Conservation (phyloP, 805 yeast species). For the Candida krabiensis region DNA sequence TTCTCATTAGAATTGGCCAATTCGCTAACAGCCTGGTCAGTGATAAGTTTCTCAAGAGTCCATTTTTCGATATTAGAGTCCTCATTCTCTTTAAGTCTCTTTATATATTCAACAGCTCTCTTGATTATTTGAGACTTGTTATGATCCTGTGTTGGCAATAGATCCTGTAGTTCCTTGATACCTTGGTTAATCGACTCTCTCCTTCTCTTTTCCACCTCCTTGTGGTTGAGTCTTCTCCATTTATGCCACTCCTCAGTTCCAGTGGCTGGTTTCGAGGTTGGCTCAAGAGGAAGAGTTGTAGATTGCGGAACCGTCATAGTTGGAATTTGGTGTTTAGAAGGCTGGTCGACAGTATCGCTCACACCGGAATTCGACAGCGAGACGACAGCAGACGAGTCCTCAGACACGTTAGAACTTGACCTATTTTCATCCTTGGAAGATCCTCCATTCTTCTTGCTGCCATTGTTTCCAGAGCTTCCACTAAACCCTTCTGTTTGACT, state of each 20-base stretch:
- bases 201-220: slow-evolving; percentile 92
- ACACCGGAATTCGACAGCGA: not conserved
- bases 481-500: not conserved
- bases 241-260: slow-evolving; percentile 86
- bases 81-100: slow-evolving; percentile 86
- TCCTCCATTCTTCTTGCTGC: not conserved
- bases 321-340: slow-evolving; percentile 9
- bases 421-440: not conserved
- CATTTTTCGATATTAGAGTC: slow-evolving; percentile 88
- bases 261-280: slow-evolving; percentile 51
- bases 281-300: slow-evolving; percentile 19
- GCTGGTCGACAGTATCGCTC: not conserved
- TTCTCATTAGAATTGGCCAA: slow-evolving; percentile 83
- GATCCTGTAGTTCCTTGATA: slow-evolving; percentile 72
- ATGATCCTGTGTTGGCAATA: slow-evolving; percentile 80
- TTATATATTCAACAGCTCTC: slow-evolving; percentile 88
- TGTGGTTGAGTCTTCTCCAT: slow-evolving; percentile 85
- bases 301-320: slow-evolving; percentile 23
- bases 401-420: not conserved
- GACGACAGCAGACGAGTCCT: not conserved
- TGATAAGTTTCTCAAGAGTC: slow-evolving; percentile 88
- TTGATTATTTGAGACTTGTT: slow-evolving; percentile 89
- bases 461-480: not conserved
- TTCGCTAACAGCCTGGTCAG: slow-evolving; percentile 89
- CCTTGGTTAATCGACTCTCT: slow-evolving; percentile 87